A percentile compares a stretch with the other conserved stretches of the same genome.
These are phyloP conservation scores for Picea sitchensis DNA, from an alignment of 75 land plant genomes.

Conservation along the genomic window DNA sequence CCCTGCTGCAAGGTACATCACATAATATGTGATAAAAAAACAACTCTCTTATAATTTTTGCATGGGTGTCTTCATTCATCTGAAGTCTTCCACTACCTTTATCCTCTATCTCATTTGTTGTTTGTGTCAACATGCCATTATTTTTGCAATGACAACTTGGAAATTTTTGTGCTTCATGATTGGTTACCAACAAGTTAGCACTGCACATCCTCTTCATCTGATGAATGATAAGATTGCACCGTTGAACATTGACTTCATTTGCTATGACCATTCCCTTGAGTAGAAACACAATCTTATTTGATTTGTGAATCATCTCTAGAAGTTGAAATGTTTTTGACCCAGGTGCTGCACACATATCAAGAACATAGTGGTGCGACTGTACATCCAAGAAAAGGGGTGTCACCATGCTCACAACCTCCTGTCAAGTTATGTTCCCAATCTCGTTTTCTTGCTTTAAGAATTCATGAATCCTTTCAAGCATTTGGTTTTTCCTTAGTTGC, in stretches of 20 bases:
- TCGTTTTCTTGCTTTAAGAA: constrained; percentile 96
- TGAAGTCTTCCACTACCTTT: neutral
- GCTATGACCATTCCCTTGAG: constrained; percentile 92
- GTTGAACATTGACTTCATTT: constrained; percentile 91
- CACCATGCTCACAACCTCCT: constrained; percentile 99
- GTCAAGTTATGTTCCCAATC: constrained; percentile 92
- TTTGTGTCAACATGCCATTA: neutral
- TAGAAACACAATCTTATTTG: constrained; percentile 39
- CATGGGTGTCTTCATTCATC: constrained; percentile 5
- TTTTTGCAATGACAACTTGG: constrained; percentile 53
- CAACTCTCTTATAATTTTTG: constrained; percentile 28
- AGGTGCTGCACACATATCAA: constrained; percentile 99
- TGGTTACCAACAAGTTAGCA: constrained; percentile 90
- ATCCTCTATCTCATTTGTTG: constrained; percentile 4
- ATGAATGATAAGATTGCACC: constrained; percentile 96
- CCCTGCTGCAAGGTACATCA: constrained; percentile 99
- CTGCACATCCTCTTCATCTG: constrained; percentile 99
- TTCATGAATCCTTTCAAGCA: constrained; percentile 94
- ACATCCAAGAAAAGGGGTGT: constrained; percentile 95
- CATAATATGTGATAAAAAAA: constrained; percentile 87
- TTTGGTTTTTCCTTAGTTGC: constrained; percentile 86
- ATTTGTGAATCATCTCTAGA: constrained; percentile 85
- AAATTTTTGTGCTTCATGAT: constrained; percentile 97
- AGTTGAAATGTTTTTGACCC: constrained; percentile 98
- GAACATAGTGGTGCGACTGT: constrained; percentile 73